phyloP scores from a whole-genome alignment of 352 stramenopile genomes.

The Phytophthora pistaciae region DNA sequence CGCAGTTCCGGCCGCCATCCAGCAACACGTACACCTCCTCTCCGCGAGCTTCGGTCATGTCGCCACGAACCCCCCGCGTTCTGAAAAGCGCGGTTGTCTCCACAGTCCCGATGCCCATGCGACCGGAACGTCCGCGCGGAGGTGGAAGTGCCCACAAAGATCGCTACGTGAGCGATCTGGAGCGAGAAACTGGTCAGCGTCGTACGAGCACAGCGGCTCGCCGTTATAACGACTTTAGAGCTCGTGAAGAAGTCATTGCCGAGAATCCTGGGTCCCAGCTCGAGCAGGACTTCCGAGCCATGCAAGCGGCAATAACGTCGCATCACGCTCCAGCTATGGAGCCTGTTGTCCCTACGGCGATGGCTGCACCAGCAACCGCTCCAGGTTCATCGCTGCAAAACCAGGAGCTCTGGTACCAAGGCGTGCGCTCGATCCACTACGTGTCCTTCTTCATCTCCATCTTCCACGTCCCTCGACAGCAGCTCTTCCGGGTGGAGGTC shows the following conservation, averaged over 20 bases:
- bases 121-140: conserved; percentile 59
- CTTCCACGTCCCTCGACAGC: conserved; percentile 70
- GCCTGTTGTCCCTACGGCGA: conserved; percentile 4
- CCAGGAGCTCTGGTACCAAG: conserved; percentile 79
- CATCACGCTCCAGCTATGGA: conserved; percentile 15
- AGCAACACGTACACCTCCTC: conserved; percentile 13
- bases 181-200: conserved; percentile 73
- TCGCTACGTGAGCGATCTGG: conserved; percentile 76
- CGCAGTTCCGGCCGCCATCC: conserved; percentile 25
- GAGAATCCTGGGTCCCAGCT: conserved; percentile 48
- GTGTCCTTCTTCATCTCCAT: conserved; percentile 81
- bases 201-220: conserved; percentile 37
- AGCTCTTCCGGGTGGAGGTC: conserved; percentile 74
- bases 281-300: conserved; percentile 57
- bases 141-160: conserved; percentile 74
- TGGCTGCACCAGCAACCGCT: conserved; percentile 22
- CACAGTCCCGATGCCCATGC: conserved; percentile 53
- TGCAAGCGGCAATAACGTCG: conserved; percentile 31
- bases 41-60: conserved; percentile 13
- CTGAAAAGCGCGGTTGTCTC: conserved; percentile 31
- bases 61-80: conserved; percentile 18
- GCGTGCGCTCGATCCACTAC: conserved; percentile 65
- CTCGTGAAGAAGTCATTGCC: conserved; percentile 30
- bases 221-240: conserved; percentile 49
- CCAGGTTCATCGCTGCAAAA: conserved; percentile 41